Conservation (phyloP, 2,329 filamentous ascomycete species). For the Hymenoscyphus linearis region DNA sequence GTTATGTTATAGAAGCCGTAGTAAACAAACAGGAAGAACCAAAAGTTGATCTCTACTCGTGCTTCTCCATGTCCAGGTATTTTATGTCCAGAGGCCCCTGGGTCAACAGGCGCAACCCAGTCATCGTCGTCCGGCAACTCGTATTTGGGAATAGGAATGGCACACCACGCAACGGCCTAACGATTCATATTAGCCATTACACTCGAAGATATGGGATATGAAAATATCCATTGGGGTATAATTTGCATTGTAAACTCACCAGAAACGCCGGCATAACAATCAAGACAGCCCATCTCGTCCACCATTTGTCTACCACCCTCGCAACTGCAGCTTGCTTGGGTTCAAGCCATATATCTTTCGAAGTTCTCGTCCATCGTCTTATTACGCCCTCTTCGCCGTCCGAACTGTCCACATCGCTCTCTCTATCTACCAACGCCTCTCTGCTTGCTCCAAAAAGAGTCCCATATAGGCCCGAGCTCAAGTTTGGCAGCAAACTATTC, state of each 20-base stretch:
- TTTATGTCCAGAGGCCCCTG: slow-evolving; percentile 33
- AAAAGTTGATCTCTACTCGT: slow-evolving; percentile 61
- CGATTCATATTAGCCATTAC: slow-evolving; percentile 12
- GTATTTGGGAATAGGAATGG: slow-evolving; percentile 61
- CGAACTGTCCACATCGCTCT: slow-evolving; percentile 32
- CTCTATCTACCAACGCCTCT: slow-evolving; percentile 26
- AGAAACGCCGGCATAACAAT: slow-evolving; percentile 56
- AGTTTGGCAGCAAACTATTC: slow-evolving; percentile 18
- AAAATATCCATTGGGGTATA: background rate
- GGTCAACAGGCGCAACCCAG: slow-evolving; percentile 7
- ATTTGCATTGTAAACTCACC: slow-evolving; percentile 38
- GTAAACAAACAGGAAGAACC: slow-evolving; percentile 67
- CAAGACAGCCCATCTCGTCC: slow-evolving; percentile 55
- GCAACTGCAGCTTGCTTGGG: slow-evolving; percentile 55
- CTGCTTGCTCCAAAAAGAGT: slow-evolving; percentile 39
- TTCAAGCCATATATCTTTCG: slow-evolving; percentile 54
- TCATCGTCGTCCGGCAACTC: slow-evolving; percentile 41
- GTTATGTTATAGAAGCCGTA: slow-evolving; percentile 65
- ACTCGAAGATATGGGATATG: background rate
- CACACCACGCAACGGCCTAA: slow-evolving; percentile 59
- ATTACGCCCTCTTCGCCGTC: slow-evolving; percentile 26
- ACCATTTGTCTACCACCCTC: slow-evolving; percentile 57
- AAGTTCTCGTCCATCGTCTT: slow-evolving; percentile 27
- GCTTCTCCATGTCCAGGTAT: slow-evolving; percentile 58
- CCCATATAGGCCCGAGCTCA: slow-evolving; percentile 40